Evolutionary conservation across 257 asterid species (phyloP), one percentile per base, ranked within the genome.

Genomic region (Nicotiana paniculata): DNA sequence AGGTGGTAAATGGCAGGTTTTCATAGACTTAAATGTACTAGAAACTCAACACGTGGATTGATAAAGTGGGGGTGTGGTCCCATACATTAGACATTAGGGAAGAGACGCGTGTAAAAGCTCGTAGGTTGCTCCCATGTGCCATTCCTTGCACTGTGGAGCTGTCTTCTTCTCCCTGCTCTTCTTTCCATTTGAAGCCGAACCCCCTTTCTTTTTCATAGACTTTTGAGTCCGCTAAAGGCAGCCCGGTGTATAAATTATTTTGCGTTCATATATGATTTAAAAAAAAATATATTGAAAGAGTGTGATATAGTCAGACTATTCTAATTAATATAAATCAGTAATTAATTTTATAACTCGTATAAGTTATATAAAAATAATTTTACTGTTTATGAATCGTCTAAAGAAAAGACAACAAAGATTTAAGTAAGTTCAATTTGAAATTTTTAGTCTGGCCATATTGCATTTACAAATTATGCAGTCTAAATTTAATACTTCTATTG

Each of bases 111-210:
- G 59, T 79, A 10, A 6, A 37, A 1, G 2, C 4, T 79, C 69
- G 39, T 26, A 46, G 9, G 62, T 74, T 74, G 79, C 63, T 74
- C 61, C 61, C 62, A 74, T 74, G 79, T 74, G 79, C 18, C 62
- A 12, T 13, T 74, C 79, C 62, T 74, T 74, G 63, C 24, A 17
- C 21, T 74, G 2, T 74, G 62, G 61, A 74, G 79, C 5, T 48
- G 43, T 74, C 79, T 74, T 24, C 39, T 48, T 6, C 37, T 26
- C 8, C 28, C 37, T 24, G 1, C 55, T 12, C 24, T 13, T 33
- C 77, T 43, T 21, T 43, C 11, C 11, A 4, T 70, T 21, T 70
- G 4, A 15, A 54, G 48, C 11, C 48, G 3, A 43, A 7, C 48
- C 10, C 48, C 10, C 11, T 43, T 43, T 43, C 9, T 43, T 7